These are phyloP conservation scores for Metschnikowia shivogae DNA, from an alignment of 805 yeast species.

Conservation along the genomic window DNA sequence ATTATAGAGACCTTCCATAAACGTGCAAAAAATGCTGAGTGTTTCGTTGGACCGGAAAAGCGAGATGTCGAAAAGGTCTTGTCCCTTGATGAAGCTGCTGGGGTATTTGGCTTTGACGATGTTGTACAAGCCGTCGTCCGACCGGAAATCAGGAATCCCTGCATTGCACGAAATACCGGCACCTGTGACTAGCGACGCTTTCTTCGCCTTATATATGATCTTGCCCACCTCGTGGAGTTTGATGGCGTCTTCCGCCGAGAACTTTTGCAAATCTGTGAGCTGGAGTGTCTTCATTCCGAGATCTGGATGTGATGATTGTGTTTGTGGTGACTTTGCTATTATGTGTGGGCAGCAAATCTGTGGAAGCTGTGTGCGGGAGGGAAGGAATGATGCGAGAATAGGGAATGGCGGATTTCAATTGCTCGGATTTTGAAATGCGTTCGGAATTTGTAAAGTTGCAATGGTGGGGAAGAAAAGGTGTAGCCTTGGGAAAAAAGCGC, in stretches of 20 bases:
- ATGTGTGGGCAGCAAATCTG: not conserved
- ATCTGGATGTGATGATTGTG: not conserved
- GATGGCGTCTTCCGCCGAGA: constrained; percentile 29
- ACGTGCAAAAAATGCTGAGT: constrained; percentile 72
- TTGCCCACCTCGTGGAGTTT: constrained; percentile 38
- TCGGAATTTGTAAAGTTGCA: too few species aligned
- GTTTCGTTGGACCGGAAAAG: constrained; percentile 67
- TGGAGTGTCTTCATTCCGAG: constrained; percentile 30
- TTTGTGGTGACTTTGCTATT: not conserved
- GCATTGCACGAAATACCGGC: constrained; percentile 97
- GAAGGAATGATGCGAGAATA: not conserved
- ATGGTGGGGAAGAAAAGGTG: not conserved
- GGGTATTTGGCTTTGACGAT: constrained; percentile 63
- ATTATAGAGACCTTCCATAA: constrained; percentile 76
- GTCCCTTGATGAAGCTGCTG: constrained; percentile 66
- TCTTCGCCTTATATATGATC: constrained; percentile 48
- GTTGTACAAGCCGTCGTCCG: constrained; percentile 77
- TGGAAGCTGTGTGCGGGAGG: not conserved
- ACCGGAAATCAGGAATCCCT: constrained; percentile 94
- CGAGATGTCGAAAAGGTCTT: constrained; percentile 86
- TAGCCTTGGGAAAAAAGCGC: not conserved
- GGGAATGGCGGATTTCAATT: not conserved
- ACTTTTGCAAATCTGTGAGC: constrained; percentile 14
- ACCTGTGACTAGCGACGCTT: constrained; percentile 75
- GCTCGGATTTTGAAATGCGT: too few species aligned